Conservation (phyloP, 345 rosid genomes). For the Dovyalis caffra region DNA sequence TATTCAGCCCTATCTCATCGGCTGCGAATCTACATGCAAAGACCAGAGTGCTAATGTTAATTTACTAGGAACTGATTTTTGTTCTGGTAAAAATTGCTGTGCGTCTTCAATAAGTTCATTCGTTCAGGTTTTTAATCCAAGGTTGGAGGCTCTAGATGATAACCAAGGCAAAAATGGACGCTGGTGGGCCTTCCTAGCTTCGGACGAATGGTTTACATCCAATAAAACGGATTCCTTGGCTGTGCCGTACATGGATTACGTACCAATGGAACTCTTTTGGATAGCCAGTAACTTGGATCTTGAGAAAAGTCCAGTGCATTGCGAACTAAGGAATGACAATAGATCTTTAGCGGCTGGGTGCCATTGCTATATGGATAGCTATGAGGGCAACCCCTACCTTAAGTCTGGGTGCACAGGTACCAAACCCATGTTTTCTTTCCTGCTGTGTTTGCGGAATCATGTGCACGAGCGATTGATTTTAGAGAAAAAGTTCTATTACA, state of each 20-base stretch:
- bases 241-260: not conserved
- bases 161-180: not conserved
- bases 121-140: not conserved
- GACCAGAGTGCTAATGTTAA: too few relatives aligned
- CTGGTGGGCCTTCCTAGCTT: not conserved
- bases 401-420: too few relatives aligned
- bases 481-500: too few relatives aligned
- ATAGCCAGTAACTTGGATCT: too few relatives aligned
- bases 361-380: too few relatives aligned
- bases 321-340: too few relatives aligned
- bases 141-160: not conserved
- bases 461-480: too few relatives aligned
- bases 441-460: too few relatives aligned
- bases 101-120: not conserved
- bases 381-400: not conserved
- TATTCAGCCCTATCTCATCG: not conserved
- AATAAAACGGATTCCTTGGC: not conserved
- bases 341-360: too few relatives aligned
- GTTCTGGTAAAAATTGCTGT: conserved; percentile 1
- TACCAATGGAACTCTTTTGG: not conserved
- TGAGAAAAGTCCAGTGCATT: too few relatives aligned
- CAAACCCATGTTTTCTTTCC: too few relatives aligned
- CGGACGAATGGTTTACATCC: not conserved
- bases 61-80: not conserved
- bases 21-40: not conserved